These are phyloP conservation scores for Phytophthora pinifolia DNA, from an alignment of 352 stramenopile species.

Conservation along the genomic window DNA sequence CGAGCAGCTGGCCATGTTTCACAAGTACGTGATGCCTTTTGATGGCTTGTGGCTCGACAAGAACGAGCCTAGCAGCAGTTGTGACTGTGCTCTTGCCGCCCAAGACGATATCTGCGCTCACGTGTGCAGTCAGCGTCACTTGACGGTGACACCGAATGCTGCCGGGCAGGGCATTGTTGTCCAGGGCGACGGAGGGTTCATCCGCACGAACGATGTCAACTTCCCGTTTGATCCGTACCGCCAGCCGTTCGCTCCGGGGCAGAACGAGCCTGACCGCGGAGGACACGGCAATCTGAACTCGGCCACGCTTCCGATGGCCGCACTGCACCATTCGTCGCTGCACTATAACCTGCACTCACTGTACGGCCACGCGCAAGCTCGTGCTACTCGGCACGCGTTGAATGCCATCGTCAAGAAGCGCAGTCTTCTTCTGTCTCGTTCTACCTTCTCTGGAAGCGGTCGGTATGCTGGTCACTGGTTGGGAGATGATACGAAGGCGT, in stretches of 20 bases:
- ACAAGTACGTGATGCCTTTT: constrained; percentile 60
- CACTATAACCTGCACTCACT: constrained; percentile 90
- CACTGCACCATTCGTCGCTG: constrained; percentile 62
- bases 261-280: constrained; percentile 37
- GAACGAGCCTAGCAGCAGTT: constrained; percentile 79
- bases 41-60: constrained; percentile 87
- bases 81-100: constrained; percentile 45
- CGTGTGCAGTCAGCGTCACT: constrained; percentile 14
- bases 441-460: constrained; percentile 71
- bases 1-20: constrained; percentile 61
- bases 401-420: constrained; percentile 54
- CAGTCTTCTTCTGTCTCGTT: constrained; percentile 65
- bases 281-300: constrained; percentile 76
- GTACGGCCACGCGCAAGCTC: constrained; percentile 70
- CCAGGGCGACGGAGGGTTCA: constrained; percentile 35
- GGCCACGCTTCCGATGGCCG: constrained; percentile 73
- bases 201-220: constrained; percentile 66
- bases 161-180: constrained; percentile 17
- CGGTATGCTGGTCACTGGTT: constrained; percentile 66
- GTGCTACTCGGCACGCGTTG: constrained; percentile 49
- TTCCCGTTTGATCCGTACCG: constrained; percentile 85
- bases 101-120: constrained; percentile 40
- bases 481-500: constrained; percentile 43
- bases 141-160: neutral
- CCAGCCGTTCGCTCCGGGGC: constrained; percentile 70